A percentile compares a stretch with the other conserved stretches of the same genome.
Conservation (phyloP, 1,284 basidiomycete species). For the Sporisorium reilianum region DNA sequence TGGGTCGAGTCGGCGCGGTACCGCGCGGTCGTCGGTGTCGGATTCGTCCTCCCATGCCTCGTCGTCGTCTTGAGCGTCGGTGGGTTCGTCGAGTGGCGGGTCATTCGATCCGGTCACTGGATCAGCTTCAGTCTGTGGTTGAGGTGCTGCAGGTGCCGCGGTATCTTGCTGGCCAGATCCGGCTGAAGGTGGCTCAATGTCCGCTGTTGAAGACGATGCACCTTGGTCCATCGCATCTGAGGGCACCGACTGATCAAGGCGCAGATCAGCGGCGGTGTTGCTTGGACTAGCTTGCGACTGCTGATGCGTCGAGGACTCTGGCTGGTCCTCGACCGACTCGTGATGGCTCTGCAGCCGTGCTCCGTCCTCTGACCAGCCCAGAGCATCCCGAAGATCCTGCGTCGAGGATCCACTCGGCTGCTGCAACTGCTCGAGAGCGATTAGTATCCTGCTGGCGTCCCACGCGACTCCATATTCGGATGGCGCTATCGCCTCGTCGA, state of each 20-base stretch:
- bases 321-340: not conserved
- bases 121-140: not conserved
- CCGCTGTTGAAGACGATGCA: not conserved
- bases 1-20: slow-evolving; percentile 4
- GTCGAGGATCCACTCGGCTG: not conserved
- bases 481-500: not conserved
- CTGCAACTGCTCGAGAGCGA: not conserved
- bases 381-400: slow-evolving; percentile 10
- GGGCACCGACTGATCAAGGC: not conserved
- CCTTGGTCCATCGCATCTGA: not conserved
- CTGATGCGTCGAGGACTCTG: not conserved
- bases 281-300: slow-evolving; percentile 1
- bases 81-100: not conserved
- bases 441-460: not conserved
- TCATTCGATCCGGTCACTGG: not conserved
- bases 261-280: not conserved
- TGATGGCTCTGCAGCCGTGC: not conserved
- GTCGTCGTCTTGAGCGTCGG: not conserved
- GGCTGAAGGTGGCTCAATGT: not conserved
- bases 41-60: slow-evolving; percentile 41
- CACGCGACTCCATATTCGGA: not conserved
- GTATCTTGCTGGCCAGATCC: not conserved
- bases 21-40: slow-evolving; percentile 3
- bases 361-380: slow-evolving; percentile 27
- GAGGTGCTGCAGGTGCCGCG: not conserved